These are phyloP conservation scores for Teratosphaeria epicoccoides DNA, from an alignment of 2,329 filamentous ascomycete species.

Conservation along the genomic window DNA sequence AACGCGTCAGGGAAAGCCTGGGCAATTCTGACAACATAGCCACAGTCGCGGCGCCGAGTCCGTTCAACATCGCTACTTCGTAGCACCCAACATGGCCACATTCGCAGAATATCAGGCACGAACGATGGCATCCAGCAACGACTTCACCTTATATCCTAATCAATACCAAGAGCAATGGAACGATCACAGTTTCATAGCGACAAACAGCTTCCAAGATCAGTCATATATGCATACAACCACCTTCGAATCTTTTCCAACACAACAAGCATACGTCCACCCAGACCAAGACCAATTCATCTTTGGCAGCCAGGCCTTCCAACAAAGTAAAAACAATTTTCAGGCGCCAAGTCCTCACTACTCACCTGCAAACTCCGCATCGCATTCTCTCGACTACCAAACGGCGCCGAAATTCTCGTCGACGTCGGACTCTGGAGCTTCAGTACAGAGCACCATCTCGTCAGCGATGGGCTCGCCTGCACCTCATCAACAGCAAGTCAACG, in stretches of 20 bases:
- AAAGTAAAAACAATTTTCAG: slow-evolving; percentile 28
- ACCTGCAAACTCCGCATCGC: slow-evolving; percentile 33
- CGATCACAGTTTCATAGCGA: slow-evolving; percentile 18
- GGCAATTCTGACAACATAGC: background rate
- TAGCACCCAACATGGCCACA: slow-evolving; percentile 18
- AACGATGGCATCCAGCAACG: slow-evolving; percentile 18
- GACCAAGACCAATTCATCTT: slow-evolving; percentile 29
- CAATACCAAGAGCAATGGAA: slow-evolving; percentile 22
- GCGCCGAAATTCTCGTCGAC: slow-evolving; percentile 37
- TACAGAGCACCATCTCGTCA: slow-evolving; percentile 38
- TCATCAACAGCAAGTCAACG: slow-evolving; percentile 51
- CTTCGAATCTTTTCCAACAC: slow-evolving; percentile 28
- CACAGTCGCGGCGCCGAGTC: background rate
- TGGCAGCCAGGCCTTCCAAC: slow-evolving; percentile 26
- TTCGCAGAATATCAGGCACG: slow-evolving; percentile 20
- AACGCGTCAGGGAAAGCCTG: slow-evolving; percentile 1
- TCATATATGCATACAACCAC: slow-evolving; percentile 20
- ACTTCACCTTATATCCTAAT: slow-evolving; percentile 26
- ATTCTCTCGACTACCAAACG: slow-evolving; percentile 37
- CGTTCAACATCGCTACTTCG: slow-evolving; percentile 4
- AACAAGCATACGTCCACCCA: slow-evolving; percentile 24
- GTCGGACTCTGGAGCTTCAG: slow-evolving; percentile 42
- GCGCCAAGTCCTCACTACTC: slow-evolving; percentile 32
- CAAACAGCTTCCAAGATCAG: slow-evolving; percentile 17
- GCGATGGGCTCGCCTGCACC: slow-evolving; percentile 44